Percentiles rank a stretch among this genome's conserved stretches.
phyloP scores from a whole-genome alignment of 1,284 basidiomycete species.

The Trichosporon faecale region DNA sequence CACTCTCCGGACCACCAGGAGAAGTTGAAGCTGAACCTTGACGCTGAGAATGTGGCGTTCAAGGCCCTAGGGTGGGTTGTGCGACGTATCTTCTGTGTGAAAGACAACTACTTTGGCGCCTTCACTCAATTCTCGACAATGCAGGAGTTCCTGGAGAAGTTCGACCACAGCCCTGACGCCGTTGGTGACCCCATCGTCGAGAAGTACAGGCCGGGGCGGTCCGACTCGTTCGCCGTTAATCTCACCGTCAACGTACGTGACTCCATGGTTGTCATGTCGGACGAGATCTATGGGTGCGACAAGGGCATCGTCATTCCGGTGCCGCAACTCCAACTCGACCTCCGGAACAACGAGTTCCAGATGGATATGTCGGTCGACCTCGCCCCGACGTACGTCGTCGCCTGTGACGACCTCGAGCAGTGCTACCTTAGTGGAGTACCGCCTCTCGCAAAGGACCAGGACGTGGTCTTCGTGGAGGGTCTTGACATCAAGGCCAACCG shows the following conservation, averaged over 20 bases:
- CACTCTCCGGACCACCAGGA: slow-evolving; percentile 70
- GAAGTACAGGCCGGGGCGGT: slow-evolving; percentile 74
- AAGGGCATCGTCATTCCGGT: slow-evolving; percentile 58
- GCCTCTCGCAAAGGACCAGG: slow-evolving; percentile 29
- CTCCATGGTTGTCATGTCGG: slow-evolving; percentile 64
- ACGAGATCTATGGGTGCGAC: slow-evolving; percentile 70
- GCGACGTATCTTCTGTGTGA: slow-evolving; percentile 76
- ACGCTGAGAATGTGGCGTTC: slow-evolving; percentile 59
- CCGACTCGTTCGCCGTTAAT: slow-evolving; percentile 74
- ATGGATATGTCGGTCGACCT: slow-evolving; percentile 83
- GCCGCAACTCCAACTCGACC: slow-evolving; percentile 68
- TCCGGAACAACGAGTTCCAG: slow-evolving; percentile 75
- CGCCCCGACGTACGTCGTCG: slow-evolving; percentile 59
- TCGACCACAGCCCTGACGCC: slow-evolving; percentile 57
- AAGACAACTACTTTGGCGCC: slow-evolving; percentile 86
- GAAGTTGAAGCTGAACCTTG: slow-evolving; percentile 62
- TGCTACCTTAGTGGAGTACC: slow-evolving; percentile 34
- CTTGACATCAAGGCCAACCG: slow-evolving; percentile 75
- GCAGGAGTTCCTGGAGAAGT: slow-evolving; percentile 73
- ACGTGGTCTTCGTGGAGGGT: slow-evolving; percentile 64
- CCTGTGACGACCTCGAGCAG: slow-evolving; percentile 58
- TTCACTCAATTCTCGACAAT: slow-evolving; percentile 88
- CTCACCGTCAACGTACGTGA: slow-evolving; percentile 61
- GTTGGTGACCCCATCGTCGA: slow-evolving; percentile 74
- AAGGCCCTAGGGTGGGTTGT: slow-evolving; percentile 80